Base-by-base conservation (phyloP, 192 early-diverging fungal genomes). In the Backusella tuberculispora region DNA sequence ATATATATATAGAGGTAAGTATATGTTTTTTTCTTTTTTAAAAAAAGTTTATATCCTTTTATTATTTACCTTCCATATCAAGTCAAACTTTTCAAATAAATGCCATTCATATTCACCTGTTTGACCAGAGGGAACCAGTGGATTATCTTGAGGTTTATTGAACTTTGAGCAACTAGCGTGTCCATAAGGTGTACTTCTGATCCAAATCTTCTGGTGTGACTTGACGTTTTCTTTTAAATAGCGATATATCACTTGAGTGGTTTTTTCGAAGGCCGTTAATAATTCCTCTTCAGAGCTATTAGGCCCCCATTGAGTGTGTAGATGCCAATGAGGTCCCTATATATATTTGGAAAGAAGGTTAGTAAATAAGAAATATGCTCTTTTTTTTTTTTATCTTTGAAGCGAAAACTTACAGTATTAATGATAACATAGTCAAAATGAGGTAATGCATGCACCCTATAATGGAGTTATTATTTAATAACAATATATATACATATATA, bases 81-180 rank as follows among this genome's bases (percentile, higher is more conserved):
- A n/a, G 42, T 78, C 76, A 65, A 82, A 77, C n/a, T 63, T 24
- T 40, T 40, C 37, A 40, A 82, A 78, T 17, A 78, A 38, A 70
- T 82, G 74, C 81, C 81, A 82, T 43, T 82, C 74, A 47, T 82
- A 78, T 42, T 77, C 74, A n/a, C 72, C 71, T 17, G 69, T 64
- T 34, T 70, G 44, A 10, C 74, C 76, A 17, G 77, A 78, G 15
- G 81, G 81, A 42, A 64, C 26, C 0, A 67, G 17, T 5, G 74
- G 74, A 40, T n/a, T 72, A 0, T 38, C 29, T 24, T 46, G 50
- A 14, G 81, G 81, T 43, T 68, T 50, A 6, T 46, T 75, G 29
- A 76, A 82, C 29, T 70, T 69, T 14, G 81, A 82, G 21, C 81
- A 82, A 14, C 48, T 75, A 1, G 71, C 74, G n/a, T 82, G 81